Percentiles rank a stretch among this genome's conserved stretches.
phyloP scores from a whole-genome alignment of 768 basidiomycete species.

The Lentinula guzmanii region DNA sequence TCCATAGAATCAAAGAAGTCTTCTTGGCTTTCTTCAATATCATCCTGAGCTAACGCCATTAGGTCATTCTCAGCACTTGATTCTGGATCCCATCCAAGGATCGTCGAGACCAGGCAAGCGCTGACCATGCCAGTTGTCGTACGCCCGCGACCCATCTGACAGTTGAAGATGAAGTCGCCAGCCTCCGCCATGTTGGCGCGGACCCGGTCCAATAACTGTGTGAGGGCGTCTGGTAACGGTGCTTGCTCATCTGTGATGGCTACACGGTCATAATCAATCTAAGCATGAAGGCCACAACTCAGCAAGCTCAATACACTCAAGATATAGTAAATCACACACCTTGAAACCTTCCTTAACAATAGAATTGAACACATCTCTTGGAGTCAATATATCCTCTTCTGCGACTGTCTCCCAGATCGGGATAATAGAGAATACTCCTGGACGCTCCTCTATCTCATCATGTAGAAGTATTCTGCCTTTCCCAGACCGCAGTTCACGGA shows the following conservation, averaged over 20 bases:
- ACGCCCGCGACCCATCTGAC: conserved; percentile 89
- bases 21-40: conserved; percentile 20
- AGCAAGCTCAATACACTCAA: background rate
- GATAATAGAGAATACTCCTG: conserved; percentile 84
- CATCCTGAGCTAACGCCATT: conserved; percentile 24
- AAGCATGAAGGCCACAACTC: background rate
- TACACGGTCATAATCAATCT: conserved; percentile 86
- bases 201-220: conserved; percentile 72
- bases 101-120: conserved; percentile 79
- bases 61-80: conserved; percentile 14
- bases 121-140: conserved; percentile 97
- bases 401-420: conserved; percentile 91
- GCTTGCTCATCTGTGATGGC: conserved; percentile 99
- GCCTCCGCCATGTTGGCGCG: conserved; percentile 48
- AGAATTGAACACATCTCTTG: conserved; percentile 73
- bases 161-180: conserved; percentile 89
- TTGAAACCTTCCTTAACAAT: conserved; percentile 73
- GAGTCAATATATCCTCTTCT: conserved; percentile 82
- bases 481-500: conserved; percentile 69
- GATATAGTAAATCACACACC: conserved; percentile 29
- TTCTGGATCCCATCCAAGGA: conserved; percentile 50
- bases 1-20: conserved; percentile 66
- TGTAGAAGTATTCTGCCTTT: conserved; percentile 84
- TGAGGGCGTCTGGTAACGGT: conserved; percentile 83
- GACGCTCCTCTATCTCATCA: conserved; percentile 91